Evolutionary conservation across 2,329 filamentous ascomycete genomes (phyloP), one percentile per base, ranked within the genome.

Genomic region (Uncinocarpus reesii): DNA sequence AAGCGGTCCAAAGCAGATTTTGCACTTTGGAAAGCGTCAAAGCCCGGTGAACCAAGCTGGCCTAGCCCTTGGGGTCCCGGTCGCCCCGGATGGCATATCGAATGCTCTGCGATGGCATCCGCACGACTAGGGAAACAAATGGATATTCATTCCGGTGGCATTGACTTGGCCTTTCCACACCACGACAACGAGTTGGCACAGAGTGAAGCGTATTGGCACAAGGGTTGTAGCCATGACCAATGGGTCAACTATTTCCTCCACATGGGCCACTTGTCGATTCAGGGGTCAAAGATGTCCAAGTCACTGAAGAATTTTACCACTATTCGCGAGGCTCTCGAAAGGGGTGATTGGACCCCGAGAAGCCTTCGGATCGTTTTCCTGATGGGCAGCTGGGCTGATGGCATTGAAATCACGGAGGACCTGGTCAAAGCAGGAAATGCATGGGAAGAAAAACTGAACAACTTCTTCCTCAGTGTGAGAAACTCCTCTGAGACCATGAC

Each of bases 211-310:
- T 90, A 86, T 65, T 93, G 78, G 76, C 65, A 68, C 45, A 64
- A 68, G 11, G 64, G 69, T 36, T 65, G 65, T 41, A 61, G 61
- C 37, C 68, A 71, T 47, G 66, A 71, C 36, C 86, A 86, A 51
- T 95, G 90, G 90, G 85, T 95, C 43, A 94, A 92, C 62, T 94
- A 95, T 68, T 96, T 95, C 68, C 63, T 95, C 13, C 90, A 95
- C 62, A 95, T 93, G 83, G 90, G 90, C 0, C 90, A 96, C 63
- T 69, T 95, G 41, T 84, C 81, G 4, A 95, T 96, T 49, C 79
- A 83, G 21, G 89, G 90, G 0, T 86, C 82, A 18, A 96, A 96
- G 65, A 96, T 96, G 90, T 90, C 84, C 49, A 96, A 96, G 66
- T 87, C 81, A 13, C 69, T 96, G 49, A 95, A 96, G 71, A 96